phyloP scores from a whole-genome alignment of 2,329 filamentous ascomycete genomes.

The Sclerotinia glacialis region DNA sequence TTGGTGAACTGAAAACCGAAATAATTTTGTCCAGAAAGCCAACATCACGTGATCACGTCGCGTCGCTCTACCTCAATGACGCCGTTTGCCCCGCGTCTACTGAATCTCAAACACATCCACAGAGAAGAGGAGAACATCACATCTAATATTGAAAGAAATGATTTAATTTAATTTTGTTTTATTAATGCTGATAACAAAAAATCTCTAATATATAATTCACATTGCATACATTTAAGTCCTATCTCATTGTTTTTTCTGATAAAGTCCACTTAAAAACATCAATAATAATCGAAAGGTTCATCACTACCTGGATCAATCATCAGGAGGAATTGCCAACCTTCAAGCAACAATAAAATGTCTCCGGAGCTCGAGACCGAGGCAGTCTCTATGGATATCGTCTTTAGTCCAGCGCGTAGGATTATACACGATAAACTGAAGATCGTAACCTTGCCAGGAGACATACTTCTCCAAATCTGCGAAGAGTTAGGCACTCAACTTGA shows the following conservation, averaged over 20 bases:
- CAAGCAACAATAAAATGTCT: slow-evolving; percentile 10
- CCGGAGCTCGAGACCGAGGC: background rate
- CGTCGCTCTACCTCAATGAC: slow-evolving; percentile 4
- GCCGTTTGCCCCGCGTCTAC: slow-evolving; percentile 11
- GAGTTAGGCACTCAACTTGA: slow-evolving; percentile 55
- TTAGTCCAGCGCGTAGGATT: background rate
- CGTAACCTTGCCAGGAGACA: slow-evolving; percentile 45
- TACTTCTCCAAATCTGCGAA: slow-evolving; percentile 59
- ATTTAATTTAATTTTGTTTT: background rate
- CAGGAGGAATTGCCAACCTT: background rate
- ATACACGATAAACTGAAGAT: background rate
- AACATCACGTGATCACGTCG: background rate
- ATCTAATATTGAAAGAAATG: background rate
- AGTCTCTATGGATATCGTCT: background rate
- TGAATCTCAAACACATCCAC: background rate
- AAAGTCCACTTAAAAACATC: background rate
- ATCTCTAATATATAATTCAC: background rate
- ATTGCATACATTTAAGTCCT: background rate
- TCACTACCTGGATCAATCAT: background rate
- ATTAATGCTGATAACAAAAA: background rate
- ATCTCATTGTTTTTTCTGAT: background rate
- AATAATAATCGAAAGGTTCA: background rate
- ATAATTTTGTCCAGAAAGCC: background rate
- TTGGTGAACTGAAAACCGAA: background rate
- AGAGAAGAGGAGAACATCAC: background rate